Percentiles rank a stretch among this genome's conserved stretches.
phyloP scores from a whole-genome alignment of 306 rosid species.

The Quillaja saponaria region DNA sequence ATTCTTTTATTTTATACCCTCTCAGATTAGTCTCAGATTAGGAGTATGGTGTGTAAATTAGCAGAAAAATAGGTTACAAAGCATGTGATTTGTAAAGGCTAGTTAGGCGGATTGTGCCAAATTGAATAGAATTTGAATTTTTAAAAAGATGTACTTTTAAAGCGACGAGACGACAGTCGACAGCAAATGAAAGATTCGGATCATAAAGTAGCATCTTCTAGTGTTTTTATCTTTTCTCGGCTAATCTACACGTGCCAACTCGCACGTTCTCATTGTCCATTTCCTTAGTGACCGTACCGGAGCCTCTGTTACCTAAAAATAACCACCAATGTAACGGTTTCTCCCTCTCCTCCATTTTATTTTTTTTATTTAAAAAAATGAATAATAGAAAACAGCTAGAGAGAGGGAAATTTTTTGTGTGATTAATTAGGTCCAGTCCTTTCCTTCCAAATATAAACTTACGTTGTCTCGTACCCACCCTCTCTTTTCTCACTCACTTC shows the following conservation, averaged over 20 bases:
- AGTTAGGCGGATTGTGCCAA: too few species aligned
- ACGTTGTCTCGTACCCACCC: constrained; percentile 18
- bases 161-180: neutral
- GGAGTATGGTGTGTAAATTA: too few species aligned
- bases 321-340: constrained; percentile 43
- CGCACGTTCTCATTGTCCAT: constrained; percentile 25
- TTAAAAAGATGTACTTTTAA: too few species aligned
- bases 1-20: too few species aligned
- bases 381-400: constrained; percentile 11
- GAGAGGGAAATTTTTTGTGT: neutral
- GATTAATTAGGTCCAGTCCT: constrained; percentile 36
- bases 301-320: constrained; percentile 9
- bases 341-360: constrained; percentile 1
- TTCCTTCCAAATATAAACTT: constrained; percentile 37
- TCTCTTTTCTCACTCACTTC: constrained; percentile 1
- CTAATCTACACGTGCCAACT: constrained; percentile 35
- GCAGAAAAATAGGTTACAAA: too few species aligned
- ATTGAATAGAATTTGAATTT: too few species aligned
- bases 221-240: too few species aligned
- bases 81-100: too few species aligned
- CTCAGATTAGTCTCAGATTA: too few species aligned
- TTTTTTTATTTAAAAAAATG: neutral
- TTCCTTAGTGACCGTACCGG: too few species aligned
- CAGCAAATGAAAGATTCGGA: constrained; percentile 22
- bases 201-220: constrained; percentile 21